phyloP scores from a whole-genome alignment of 164 flowering plant genomes.

The Kingdonia uniflora region DNA sequence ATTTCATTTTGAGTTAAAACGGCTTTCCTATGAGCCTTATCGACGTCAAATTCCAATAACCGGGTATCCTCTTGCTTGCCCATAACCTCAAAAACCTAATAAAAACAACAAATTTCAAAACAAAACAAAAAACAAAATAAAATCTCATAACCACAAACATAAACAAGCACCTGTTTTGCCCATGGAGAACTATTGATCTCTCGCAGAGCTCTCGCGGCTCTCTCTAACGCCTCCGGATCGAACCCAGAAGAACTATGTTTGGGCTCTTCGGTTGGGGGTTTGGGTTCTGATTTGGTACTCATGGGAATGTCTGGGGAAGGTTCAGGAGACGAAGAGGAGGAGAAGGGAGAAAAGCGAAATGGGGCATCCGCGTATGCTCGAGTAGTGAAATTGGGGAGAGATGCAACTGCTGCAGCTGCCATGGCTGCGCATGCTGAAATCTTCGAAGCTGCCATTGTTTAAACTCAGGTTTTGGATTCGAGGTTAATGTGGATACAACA shows the following conservation, averaged over 20 bases:
- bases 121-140: constrained; percentile 2
- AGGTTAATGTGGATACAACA: too few relatives aligned
- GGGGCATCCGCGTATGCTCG: constrained; percentile 33
- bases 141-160: background rate
- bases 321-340: constrained; percentile 19
- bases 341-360: constrained; percentile 39
- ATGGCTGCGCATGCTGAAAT: constrained; percentile 26
- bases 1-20: constrained; percentile 45
- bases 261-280: constrained; percentile 34
- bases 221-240: constrained; percentile 57
- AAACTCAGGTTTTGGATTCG: too few relatives aligned
- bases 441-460: constrained; percentile 27
- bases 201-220: constrained; percentile 72
- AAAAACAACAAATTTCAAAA: background rate
- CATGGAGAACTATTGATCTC: constrained; percentile 50
- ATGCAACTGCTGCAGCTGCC: constrained; percentile 34
- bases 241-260: constrained; percentile 34
- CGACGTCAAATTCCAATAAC: constrained; percentile 45
- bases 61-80: constrained; percentile 65
- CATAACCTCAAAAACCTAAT: constrained; percentile 59
- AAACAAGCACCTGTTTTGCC: constrained; percentile 41
- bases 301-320: constrained; percentile 15
- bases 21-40: constrained; percentile 40
- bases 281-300: constrained; percentile 11
- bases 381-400: constrained; percentile 16